Evolutionary conservation across 768 basidiomycete genomes (phyloP).

Genomic region (Amanita pseudoporphyria): DNA sequence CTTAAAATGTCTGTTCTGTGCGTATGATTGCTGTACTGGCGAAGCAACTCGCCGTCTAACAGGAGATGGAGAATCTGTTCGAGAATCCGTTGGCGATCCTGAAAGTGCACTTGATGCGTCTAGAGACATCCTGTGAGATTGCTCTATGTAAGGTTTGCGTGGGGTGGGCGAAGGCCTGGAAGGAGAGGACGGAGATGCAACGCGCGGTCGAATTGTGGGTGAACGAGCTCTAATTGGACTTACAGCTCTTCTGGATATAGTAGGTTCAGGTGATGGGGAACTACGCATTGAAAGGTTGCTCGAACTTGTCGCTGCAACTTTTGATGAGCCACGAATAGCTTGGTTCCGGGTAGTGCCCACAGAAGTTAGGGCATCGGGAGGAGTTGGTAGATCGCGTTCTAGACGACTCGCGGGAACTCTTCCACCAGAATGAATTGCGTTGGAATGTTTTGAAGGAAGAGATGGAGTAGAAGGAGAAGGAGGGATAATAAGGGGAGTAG

Average conservation of each 20-base stretch:
- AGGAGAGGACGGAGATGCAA: slow-evolving; percentile 5
- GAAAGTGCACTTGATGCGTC: slow-evolving; percentile 7
- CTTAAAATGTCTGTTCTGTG: slow-evolving; percentile 48
- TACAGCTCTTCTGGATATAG: slow-evolving; percentile 20
- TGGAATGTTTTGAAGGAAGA: slow-evolving; percentile 14
- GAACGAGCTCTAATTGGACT: slow-evolving; percentile 23
- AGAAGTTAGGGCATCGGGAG: slow-evolving; percentile 41
- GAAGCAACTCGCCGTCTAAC: slow-evolving; percentile 35
- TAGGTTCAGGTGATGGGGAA: slow-evolving; percentile 29
- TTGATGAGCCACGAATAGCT: slow-evolving; percentile 23
- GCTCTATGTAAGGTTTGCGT: slow-evolving; percentile 28
- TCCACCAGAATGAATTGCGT: slow-evolving; percentile 21
- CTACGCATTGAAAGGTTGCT: slow-evolving; percentile 27
- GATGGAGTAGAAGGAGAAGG: slow-evolving; percentile 14
- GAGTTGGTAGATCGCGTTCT: slow-evolving; percentile 27
- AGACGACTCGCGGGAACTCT: slow-evolving; percentile 27
- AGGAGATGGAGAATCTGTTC: slow-evolving; percentile 34
- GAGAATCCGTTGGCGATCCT: slow-evolving; percentile 11
- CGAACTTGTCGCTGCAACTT: slow-evolving; percentile 24
- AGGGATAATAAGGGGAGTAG: slow-evolving; percentile 20
- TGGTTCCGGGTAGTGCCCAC: slow-evolving; percentile 26
- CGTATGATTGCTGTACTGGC: slow-evolving; percentile 38
- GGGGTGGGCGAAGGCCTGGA: slow-evolving; percentile 8
- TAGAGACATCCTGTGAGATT: slow-evolving; percentile 22
- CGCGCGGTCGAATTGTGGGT: slow-evolving; percentile 1